Conservation (phyloP, 768 basidiomycete species). For the Hypsizygus marmoreus region DNA sequence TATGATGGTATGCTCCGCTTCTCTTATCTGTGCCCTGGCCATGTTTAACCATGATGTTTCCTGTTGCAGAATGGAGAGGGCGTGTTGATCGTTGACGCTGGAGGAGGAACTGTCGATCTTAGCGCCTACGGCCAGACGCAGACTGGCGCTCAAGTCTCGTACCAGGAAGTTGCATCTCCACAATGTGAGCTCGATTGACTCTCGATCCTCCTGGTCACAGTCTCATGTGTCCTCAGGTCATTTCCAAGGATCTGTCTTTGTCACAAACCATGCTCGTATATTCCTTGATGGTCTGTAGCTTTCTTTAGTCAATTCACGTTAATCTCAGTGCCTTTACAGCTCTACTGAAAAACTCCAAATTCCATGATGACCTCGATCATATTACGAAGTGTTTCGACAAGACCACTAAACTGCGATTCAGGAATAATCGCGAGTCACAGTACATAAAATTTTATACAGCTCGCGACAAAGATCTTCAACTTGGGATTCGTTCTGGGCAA, state of each 20-base stretch:
- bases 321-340: slow-evolving; percentile 22
- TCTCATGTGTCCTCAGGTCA: slow-evolving; percentile 32
- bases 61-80: slow-evolving; percentile 40
- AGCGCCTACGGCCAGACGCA: slow-evolving; percentile 49
- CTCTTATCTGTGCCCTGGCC: not conserved
- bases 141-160: too few relatives aligned
- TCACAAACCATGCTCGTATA: slow-evolving; percentile 39
- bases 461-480: slow-evolving; percentile 35
- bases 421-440: slow-evolving; percentile 32
- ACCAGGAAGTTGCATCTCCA: slow-evolving; percentile 50
- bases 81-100: slow-evolving; percentile 56
- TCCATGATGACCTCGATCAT: slow-evolving; percentile 39
- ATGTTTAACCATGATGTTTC: not conserved
- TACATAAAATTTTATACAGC: slow-evolving; percentile 47
- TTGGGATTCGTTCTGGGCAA: slow-evolving; percentile 48
- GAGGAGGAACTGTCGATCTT: slow-evolving; percentile 59
- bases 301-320: not conserved
- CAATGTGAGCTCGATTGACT: slow-evolving; percentile 40
- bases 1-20: slow-evolving; percentile 23
- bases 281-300: slow-evolving; percentile 37
- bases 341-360: slow-evolving; percentile 41
- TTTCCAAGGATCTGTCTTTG: slow-evolving; percentile 50
- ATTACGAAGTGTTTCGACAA: slow-evolving; percentile 47
- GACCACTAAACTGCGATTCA: slow-evolving; percentile 45
- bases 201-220: not conserved